phyloP scores from a whole-genome alignment of 352 stramenopile species.

The Phytopythium montanum region DNA sequence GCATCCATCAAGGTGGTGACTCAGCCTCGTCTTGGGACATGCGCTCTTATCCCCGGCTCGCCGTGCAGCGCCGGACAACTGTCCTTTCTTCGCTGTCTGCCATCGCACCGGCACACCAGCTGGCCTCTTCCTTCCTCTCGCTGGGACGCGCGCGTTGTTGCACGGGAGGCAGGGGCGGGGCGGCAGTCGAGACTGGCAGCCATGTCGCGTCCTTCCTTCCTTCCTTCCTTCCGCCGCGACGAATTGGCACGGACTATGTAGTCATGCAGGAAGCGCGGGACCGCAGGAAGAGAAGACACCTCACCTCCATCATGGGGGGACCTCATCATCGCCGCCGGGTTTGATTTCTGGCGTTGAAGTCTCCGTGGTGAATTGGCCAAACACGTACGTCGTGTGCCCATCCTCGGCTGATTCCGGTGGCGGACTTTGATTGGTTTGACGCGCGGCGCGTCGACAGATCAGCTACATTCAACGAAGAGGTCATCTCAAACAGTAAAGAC shows the following conservation, averaged over 20 bases:
- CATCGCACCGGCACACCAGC: not conserved
- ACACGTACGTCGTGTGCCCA: not conserved
- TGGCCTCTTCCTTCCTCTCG: not conserved
- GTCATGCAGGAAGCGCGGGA: not conserved
- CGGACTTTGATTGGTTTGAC: slow-evolving; percentile 9
- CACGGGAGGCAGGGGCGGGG: not conserved
- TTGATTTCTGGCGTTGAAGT: slow-evolving; percentile 9
- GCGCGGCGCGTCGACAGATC: slow-evolving; percentile 5
- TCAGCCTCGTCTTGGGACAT: not conserved
- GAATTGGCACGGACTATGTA: too few species aligned
- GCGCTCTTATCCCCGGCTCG: not conserved
- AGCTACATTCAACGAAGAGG: not conserved
- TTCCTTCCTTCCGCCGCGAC: too few species aligned
- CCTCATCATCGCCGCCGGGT: not conserved
- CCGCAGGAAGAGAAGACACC: not conserved
- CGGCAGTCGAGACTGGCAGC: too few species aligned
- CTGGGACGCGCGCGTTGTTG: slow-evolving; percentile 1
- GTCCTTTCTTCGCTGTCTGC: slow-evolving; percentile 1
- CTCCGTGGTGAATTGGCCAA: slow-evolving; percentile 2
- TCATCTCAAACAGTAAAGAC: not conserved
- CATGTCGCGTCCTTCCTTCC: too few species aligned
- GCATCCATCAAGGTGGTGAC: too few species aligned
- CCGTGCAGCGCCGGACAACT: not conserved
- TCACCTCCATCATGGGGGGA: not conserved
- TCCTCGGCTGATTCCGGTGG: slow-evolving; percentile 1